A percentile compares a stretch with the other conserved stretches of the same genome.
These are phyloP conservation scores for Dorcoceras hygrometricum DNA, from an alignment of 257 asterid genomes.

Conservation along the genomic window DNA sequence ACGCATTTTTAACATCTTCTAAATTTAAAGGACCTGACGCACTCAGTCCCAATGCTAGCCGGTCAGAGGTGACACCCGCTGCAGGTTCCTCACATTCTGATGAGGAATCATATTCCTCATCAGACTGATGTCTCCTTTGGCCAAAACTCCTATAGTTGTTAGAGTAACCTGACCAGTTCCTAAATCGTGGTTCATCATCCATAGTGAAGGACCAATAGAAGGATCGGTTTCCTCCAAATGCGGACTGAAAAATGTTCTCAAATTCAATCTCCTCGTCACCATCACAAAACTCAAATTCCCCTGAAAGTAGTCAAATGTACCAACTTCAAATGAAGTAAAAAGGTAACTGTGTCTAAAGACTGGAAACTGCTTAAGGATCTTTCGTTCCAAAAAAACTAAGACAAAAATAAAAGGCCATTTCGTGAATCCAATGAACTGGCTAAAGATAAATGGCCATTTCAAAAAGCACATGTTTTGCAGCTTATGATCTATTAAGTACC, in stretches of 20 bases:
- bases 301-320: conserved; percentile 29
- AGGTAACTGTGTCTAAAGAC: not conserved
- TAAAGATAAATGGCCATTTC: too few species aligned
- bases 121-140: conserved; percentile 34
- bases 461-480: not conserved
- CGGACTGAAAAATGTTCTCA: conserved; percentile 53
- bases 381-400: not conserved
- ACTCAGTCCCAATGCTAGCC: conserved; percentile 75
- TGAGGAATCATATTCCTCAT: conserved; percentile 56
- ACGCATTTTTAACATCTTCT: conserved; percentile 88
- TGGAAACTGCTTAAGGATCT: conserved; percentile 15
- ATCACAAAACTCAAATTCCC: conserved; percentile 52
- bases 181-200: conserved; percentile 48
- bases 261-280: conserved; percentile 44
- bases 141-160: conserved; percentile 33
- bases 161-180: conserved; percentile 51
- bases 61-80: conserved; percentile 43
- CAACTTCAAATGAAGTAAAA: conserved; percentile 12
- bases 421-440: not conserved
- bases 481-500: not conserved
- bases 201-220: conserved; percentile 53
- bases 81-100: conserved; percentile 32
- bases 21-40: conserved; percentile 72
- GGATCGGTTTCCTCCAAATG: conserved; percentile 51
- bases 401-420: not conserved